Conservation (phyloP, 331 rosid genomes). For the Saraca asoca region DNA sequence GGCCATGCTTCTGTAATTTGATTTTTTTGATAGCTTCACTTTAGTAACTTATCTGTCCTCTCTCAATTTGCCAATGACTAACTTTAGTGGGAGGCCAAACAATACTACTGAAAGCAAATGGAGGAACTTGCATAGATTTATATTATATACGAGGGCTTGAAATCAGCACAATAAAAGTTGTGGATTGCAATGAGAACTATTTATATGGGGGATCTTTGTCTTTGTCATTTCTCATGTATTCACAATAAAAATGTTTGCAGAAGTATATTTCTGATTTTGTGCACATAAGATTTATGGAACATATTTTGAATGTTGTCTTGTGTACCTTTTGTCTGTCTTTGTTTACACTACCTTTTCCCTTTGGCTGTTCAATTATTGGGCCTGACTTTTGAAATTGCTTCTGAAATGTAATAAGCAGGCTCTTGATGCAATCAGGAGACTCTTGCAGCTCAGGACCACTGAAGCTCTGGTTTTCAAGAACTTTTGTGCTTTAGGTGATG, state of each 20-base stretch:
- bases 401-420: constrained; percentile 54
- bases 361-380: constrained; percentile 19
- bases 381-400: constrained; percentile 29
- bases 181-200: not conserved
- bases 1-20: not conserved
- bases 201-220: not conserved
- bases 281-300: not conserved
- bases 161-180: not conserved
- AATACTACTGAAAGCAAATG: not conserved
- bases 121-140: not conserved
- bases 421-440: constrained; percentile 63
- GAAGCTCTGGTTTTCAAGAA: constrained; percentile 64
- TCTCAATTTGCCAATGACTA: constrained; percentile 4
- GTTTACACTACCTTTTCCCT: constrained; percentile 1
- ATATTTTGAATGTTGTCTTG: not conserved
- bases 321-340: constrained; percentile 6
- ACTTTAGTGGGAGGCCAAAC: constrained; percentile 3
- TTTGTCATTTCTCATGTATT: constrained; percentile 1
- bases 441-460: constrained; percentile 63
- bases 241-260: not conserved
- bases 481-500: constrained; percentile 66
- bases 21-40: not conserved
- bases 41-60: not conserved
- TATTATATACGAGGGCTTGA: constrained; percentile 1
- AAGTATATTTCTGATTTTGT: not conserved